Percentiles rank a stretch among this genome's conserved stretches.
Evolutionary conservation across 345 rosid genomes (phyloP).

Genomic region (Abelmoschus esculentus): DNA sequence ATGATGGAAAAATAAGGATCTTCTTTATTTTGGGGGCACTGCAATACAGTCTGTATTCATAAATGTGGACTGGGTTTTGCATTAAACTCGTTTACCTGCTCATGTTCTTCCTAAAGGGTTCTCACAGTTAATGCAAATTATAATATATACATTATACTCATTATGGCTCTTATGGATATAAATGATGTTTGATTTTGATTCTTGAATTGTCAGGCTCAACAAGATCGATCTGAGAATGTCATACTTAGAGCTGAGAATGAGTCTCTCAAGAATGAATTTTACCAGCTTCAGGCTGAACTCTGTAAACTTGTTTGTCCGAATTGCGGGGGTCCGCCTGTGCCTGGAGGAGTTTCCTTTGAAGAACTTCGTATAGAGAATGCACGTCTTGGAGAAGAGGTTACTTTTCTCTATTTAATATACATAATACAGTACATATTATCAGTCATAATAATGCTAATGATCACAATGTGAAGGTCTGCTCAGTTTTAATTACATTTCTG

Average conservation of each 20-base stretch:
- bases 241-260: constrained; percentile 80
- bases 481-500: no score
- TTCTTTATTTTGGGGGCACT: constrained; percentile 27
- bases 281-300: constrained; percentile 59
- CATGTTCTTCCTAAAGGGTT: constrained; percentile 13
- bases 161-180: no score
- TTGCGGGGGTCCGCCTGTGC: constrained; percentile 65
- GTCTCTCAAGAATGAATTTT: constrained; percentile 58
- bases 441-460: no score
- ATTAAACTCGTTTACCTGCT: constrained; percentile 24
- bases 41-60: constrained; percentile 13
- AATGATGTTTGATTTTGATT: neutral
- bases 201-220: constrained; percentile 53
- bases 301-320: constrained; percentile 59
- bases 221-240: constrained; percentile 68
- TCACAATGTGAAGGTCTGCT: no score
- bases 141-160: neutral
- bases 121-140: constrained; percentile 19
- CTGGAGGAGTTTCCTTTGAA: constrained; percentile 60
- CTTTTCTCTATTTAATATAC: no score
- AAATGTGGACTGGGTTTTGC: constrained; percentile 12
- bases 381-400: constrained; percentile 79
- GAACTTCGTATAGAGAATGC: constrained; percentile 80
- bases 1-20: constrained; percentile 12
- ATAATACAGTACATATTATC: no score